Percentiles rank a stretch among this genome's conserved stretches.
These are phyloP conservation scores for Collybiopsis luxurians DNA, from an alignment of 768 basidiomycete genomes.

Conservation along the genomic window DNA sequence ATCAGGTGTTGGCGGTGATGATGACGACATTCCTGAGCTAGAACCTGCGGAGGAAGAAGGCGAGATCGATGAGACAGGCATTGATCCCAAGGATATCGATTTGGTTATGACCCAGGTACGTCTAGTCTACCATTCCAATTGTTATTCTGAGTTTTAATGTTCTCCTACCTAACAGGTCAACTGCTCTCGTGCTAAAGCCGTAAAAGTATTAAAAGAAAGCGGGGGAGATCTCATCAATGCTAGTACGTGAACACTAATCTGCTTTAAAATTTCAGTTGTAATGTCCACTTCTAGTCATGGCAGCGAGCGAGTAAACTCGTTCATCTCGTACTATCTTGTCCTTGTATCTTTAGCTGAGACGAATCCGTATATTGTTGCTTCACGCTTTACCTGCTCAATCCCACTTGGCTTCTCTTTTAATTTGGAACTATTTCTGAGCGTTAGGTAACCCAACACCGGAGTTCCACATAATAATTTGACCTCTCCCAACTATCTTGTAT, in stretches of 20 bases:
- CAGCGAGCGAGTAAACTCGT: constrained; percentile 75
- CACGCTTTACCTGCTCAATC: too few species aligned
- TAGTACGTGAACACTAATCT: constrained; percentile 57
- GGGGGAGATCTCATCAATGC: constrained; percentile 96
- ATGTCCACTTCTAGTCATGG: constrained; percentile 68
- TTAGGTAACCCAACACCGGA: constrained; percentile 59
- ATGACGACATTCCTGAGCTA: constrained; percentile 81
- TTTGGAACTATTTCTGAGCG: too few species aligned
- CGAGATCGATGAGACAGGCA: constrained; percentile 79
- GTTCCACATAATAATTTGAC: constrained; percentile 85
- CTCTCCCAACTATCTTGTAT: constrained; percentile 81
- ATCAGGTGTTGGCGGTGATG: constrained; percentile 48
- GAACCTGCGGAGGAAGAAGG: constrained; percentile 82
- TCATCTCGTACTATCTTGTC: too few species aligned
- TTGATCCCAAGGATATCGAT: constrained; percentile 94
- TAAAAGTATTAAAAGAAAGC: constrained; percentile 85
- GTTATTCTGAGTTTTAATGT: background rate
- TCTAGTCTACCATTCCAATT: background rate
- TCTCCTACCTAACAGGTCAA: constrained; percentile 57
- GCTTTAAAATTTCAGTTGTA: background rate
- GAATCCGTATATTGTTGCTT: constrained; percentile 24
- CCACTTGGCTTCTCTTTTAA: too few species aligned
- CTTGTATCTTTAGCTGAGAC: constrained; percentile 10
- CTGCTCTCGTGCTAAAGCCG: constrained; percentile 90
- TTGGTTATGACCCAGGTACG: constrained; percentile 73